These are phyloP conservation scores for Polytrichum formosum DNA, from an alignment of 225 moss, liverwort and hornwort genomes.

Conservation along the genomic window DNA sequence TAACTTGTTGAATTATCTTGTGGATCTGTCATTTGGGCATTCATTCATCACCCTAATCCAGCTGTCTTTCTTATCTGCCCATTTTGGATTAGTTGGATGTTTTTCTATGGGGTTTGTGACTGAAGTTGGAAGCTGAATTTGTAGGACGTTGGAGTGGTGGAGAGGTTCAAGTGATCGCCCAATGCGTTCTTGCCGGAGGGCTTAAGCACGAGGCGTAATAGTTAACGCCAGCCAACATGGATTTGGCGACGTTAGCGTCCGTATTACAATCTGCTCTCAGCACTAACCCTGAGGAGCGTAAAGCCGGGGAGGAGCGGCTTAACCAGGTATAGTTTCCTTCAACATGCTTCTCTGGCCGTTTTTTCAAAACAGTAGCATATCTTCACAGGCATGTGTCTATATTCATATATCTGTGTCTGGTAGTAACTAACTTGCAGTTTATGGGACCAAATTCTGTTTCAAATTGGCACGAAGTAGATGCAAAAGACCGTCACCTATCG, in stretches of 20 bases:
- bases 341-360: too few species aligned
- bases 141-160: background rate
- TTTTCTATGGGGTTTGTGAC: background rate
- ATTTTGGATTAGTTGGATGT: background rate
- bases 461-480: too few species aligned
- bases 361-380: too few species aligned
- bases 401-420: too few species aligned
- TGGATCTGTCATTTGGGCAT: background rate
- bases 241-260: conserved; percentile 80
- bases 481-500: too few species aligned
- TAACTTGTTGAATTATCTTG: background rate
- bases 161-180: background rate
- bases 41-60: background rate
- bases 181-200: conserved; percentile 30
- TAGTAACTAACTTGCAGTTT: too few species aligned
- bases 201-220: conserved; percentile 19
- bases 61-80: background rate
- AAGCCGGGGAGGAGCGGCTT: conserved; percentile 95
- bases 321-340: conserved; percentile 53
- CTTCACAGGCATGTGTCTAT: too few species aligned
- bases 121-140: background rate
- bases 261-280: conserved; percentile 94
- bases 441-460: too few species aligned
- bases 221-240: conserved; percentile 48
- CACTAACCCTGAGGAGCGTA: conserved; percentile 92